Percentiles rank a stretch among this genome's conserved stretches.
phyloP scores from a whole-genome alignment of 2,329 filamentous ascomycete species.

The Leptographium galeiforme region DNA sequence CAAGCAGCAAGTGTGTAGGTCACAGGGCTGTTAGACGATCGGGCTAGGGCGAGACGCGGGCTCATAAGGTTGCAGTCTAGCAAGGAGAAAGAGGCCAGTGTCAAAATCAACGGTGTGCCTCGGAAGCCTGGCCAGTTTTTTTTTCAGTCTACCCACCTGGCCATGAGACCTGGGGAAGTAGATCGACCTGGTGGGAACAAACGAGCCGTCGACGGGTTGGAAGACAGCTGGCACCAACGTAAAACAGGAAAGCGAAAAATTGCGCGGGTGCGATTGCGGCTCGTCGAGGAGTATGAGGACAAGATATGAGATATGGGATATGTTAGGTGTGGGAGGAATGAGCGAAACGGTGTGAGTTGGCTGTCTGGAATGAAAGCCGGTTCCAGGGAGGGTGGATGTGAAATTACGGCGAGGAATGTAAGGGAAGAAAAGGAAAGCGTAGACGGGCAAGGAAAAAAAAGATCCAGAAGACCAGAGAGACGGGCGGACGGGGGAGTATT shows the following conservation, averaged over 20 bases:
- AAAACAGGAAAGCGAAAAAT: background rate
- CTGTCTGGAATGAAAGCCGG: background rate
- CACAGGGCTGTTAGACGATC: background rate
- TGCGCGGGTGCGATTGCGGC: background rate
- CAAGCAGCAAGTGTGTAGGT: too few relatives aligned
- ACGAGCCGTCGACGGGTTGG: background rate
- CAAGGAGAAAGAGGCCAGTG: too few relatives aligned
- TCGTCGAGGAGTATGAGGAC: background rate
- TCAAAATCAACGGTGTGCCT: background rate
- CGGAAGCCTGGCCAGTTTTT: background rate
- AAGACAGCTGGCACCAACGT: background rate
- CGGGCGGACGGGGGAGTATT: background rate
- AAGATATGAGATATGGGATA: background rate
- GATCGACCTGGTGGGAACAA: background rate
- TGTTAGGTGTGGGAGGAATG: background rate
- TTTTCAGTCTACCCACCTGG: background rate
- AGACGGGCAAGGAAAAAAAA: background rate
- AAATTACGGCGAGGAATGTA: background rate
- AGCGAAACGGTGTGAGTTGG: background rate
- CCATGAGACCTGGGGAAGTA: background rate
- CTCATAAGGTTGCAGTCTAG: too few relatives aligned
- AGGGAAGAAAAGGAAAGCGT: background rate
- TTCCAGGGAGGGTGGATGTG: background rate
- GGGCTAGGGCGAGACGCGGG: background rate
- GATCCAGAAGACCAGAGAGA: background rate